Evolutionary conservation across 495 filamentous ascomycete species (phyloP).

Genomic region (Xylona heveae): DNA sequence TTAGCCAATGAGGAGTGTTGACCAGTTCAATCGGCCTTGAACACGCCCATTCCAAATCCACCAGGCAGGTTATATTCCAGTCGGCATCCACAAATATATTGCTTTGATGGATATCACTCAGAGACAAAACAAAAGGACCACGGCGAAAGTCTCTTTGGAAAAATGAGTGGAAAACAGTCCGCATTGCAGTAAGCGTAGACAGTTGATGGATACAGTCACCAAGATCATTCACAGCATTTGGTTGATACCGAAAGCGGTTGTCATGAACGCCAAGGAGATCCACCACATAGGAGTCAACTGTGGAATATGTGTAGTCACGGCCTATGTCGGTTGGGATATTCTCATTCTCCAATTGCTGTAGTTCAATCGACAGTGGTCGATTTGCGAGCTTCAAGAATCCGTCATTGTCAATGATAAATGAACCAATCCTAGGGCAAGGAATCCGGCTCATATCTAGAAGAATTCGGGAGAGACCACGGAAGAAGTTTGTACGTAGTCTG

Average conservation of each 20-base stretch:
- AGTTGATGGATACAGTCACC: conserved; percentile 14
- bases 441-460: conserved; percentile 9
- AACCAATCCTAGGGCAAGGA: conserved; percentile 12
- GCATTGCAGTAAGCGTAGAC: conserved; percentile 12
- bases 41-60: conserved; percentile 21
- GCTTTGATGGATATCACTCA: conserved; percentile 15
- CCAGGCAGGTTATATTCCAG: conserved; percentile 14
- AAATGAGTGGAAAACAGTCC: conserved; percentile 12
- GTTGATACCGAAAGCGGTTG: conserved; percentile 16
- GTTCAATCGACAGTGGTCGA: conserved; percentile 12
- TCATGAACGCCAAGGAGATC: conserved; percentile 16
- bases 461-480: conserved; percentile 11
- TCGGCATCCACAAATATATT: conserved; percentile 16
- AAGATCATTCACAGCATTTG: conserved; percentile 13
- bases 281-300: conserved; percentile 14
- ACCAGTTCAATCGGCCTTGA: conserved; percentile 16
- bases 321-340: conserved; percentile 15
- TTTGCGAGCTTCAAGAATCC: conserved; percentile 10
- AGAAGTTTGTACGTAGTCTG: conserved; percentile 10
- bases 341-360: conserved; percentile 18
- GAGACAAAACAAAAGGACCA: conserved; percentile 10
- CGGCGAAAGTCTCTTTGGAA: conserved; percentile 10
- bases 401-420: conserved; percentile 10
- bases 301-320: conserved; percentile 13
- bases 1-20: conserved; percentile 16